Base-by-base conservation (phyloP, 352 stramenopile genomes). In the Phytopythium delawarense region DNA sequence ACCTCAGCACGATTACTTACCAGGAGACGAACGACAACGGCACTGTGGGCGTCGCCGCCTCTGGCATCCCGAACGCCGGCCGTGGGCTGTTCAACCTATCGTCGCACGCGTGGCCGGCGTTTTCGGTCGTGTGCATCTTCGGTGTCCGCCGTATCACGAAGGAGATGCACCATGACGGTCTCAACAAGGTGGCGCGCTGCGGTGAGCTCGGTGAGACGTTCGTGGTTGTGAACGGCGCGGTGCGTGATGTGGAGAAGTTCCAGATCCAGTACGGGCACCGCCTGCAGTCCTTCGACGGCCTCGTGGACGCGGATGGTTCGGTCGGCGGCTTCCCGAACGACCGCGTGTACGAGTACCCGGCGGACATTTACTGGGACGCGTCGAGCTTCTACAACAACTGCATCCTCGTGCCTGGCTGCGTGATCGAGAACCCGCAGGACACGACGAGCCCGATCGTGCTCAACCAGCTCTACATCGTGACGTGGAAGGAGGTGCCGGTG, bases 361-460 rank as follows among this genome's bases (percentile, higher is more conserved):
- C 82, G 2, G 79, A 93, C 51, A 73, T 93, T 52, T 95, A 95
- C 65, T 95, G 87, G 87, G 87, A 95, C 53, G 84, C 87, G 2
- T 92, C 82, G 8, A 84, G 82, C 44, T 95, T 95, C 45, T 92
- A 95, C 73, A 95, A 95, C 76, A 95, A 95, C 60, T 93, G 84
- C 70, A 95, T 95, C 65, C 76, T 95, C n/a, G 85, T 93, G 28
- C 87, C 87, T 0, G 87, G 87, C 16, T 95, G 87, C 56, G 65
- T 92, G 49, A 84, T 95, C 44, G 84, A 92, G 63, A 86, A 90
- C 57, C 83, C 87, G 11, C 72, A 90, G 48, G 84, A 95, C 59
- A 79, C 86, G 44, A 87, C 75, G 58, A 88, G 79, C 53, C 74
- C 84, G 15, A 95, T 95, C 60, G 68, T 88, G 39, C 65, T 95